phyloP scores from a whole-genome alignment of 1,139 yeast genomes.

The Pichia sp. region DNA sequence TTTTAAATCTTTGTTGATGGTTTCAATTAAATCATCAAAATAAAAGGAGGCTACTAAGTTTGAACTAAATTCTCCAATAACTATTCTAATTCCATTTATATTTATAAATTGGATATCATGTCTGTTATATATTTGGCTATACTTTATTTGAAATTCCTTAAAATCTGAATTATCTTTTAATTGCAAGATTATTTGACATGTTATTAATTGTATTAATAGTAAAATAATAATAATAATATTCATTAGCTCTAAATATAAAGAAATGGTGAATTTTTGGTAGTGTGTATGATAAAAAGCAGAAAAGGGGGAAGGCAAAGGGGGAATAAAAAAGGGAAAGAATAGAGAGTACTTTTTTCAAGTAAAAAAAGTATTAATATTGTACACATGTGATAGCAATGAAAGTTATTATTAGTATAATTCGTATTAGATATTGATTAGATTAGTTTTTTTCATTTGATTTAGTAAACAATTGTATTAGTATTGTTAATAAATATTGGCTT shows the following conservation, averaged over 20 bases:
- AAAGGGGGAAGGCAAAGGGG: background rate
- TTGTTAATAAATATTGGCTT: too few relatives aligned
- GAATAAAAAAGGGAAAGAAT: background rate
- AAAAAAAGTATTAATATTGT: background rate
- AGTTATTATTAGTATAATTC: too few relatives aligned
- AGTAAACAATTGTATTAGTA: too few relatives aligned
- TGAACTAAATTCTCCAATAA: constrained; percentile 18
- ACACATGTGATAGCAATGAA: background rate
- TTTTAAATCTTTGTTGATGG: constrained; percentile 14
- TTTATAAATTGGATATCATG: background rate
- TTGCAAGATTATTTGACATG: background rate
- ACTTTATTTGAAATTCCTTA: background rate
- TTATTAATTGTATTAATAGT: background rate
- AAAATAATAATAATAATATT: background rate
- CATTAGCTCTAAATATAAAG: background rate
- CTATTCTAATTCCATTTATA: constrained; percentile 25
- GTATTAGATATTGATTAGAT: background rate
- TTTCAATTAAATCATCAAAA: constrained; percentile 19
- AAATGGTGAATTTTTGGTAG: too few relatives aligned
- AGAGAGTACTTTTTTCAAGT: too few relatives aligned
- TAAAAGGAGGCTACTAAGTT: constrained; percentile 19
- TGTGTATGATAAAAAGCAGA: background rate
- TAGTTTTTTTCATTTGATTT: background rate
- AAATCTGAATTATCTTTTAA: background rate
- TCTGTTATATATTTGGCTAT: background rate